Conservation (phyloP, 225 moss, liverwort and hornwort species). For the Ulota crispa region DNA sequence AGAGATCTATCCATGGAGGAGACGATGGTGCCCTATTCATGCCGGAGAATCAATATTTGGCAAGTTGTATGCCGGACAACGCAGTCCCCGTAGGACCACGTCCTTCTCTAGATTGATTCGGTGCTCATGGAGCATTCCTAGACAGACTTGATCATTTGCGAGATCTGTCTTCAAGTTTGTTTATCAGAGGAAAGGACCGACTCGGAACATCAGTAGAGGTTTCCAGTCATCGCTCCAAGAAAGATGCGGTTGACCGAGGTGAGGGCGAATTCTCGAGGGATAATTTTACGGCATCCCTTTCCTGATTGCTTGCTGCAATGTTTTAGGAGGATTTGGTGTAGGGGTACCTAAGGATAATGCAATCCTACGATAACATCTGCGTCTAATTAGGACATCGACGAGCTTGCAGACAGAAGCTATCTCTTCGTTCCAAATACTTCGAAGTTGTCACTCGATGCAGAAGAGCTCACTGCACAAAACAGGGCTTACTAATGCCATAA, state of each 20-base stretch:
- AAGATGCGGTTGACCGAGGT: conserved; percentile 33
- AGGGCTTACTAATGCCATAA: conserved; percentile 17
- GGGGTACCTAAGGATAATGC: conserved; percentile 3
- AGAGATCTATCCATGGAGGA: too few relatives aligned
- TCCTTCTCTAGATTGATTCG: conserved; percentile 30
- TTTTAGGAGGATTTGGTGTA: conserved; percentile 24
- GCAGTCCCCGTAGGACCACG: conserved; percentile 51
- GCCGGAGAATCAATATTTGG: too few relatives aligned
- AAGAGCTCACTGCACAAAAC: conserved; percentile 13
- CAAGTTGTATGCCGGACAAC: conserved; percentile 81
- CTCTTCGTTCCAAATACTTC: conserved; percentile 11
- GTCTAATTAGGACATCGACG: conserved; percentile 10
- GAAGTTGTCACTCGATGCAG: conserved; percentile 14
- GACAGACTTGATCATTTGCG: conserved; percentile 49
- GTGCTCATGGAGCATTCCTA: conserved; percentile 31
- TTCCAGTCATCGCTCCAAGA: conserved; percentile 21
- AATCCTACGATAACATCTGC: background rate
- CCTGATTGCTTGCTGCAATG: conserved; percentile 23
- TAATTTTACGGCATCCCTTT: conserved; percentile 10
- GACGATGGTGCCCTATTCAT: too few relatives aligned
- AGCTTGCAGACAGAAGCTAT: conserved; percentile 19
- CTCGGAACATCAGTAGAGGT: conserved; percentile 28
- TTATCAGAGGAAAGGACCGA: conserved; percentile 35
- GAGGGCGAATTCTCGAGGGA: conserved; percentile 30
- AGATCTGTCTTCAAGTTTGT: conserved; percentile 32